These are phyloP conservation scores for Heracleum sosnowskyi DNA, from an alignment of 129 eudicot species.

Conservation along the genomic window DNA sequence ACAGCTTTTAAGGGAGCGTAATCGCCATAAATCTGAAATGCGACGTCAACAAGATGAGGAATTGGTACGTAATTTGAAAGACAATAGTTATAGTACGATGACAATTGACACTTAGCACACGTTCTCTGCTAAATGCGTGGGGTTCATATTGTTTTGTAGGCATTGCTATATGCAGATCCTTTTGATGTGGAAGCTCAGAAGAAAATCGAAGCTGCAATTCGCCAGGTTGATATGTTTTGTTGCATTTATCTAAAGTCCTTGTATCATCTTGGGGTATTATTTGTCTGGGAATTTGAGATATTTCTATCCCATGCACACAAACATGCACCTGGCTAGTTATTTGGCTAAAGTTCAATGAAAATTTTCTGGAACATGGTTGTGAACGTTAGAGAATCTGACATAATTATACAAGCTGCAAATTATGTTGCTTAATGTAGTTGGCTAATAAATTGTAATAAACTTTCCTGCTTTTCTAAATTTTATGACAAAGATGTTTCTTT, in stretches of 20 bases:
- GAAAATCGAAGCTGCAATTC: conserved; percentile 95
- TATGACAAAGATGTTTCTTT: neutral
- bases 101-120: neutral
- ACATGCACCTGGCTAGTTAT: neutral
- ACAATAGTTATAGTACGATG: neutral
- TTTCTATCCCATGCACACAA: neutral
- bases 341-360: neutral
- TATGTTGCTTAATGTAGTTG: neutral
- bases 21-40: conserved; percentile 59
- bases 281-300: neutral
- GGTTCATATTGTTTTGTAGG: conserved; percentile 22
- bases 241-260: neutral
- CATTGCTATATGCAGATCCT: conserved; percentile 88
- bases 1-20: conserved; percentile 61
- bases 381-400: neutral
- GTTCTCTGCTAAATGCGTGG: neutral
- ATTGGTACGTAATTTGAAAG: conserved; percentile 41
- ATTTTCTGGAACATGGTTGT: neutral
- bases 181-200: conserved; percentile 97
- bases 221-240: conserved; percentile 55
- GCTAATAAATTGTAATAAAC: neutral
- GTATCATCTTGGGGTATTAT: neutral
- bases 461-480: neutral
- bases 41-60: conserved; percentile 69
- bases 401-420: neutral